Evolutionary conservation across 768 basidiomycete genomes (phyloP), one percentile per base, ranked within the genome.

Genomic region (Mycena epipterygia): DNA sequence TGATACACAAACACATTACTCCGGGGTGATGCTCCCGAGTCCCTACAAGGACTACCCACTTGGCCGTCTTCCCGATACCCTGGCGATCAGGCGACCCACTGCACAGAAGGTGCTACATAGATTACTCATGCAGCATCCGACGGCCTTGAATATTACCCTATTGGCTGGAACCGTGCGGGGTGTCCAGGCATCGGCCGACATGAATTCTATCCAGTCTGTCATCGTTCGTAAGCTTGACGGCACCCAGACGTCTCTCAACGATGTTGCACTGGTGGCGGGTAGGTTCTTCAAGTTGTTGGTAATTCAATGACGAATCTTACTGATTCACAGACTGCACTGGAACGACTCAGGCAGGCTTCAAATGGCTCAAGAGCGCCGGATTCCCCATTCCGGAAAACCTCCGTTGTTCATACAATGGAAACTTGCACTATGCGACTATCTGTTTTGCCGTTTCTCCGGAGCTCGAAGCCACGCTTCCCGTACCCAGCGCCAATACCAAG

Each of bases 201-300:
- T 16, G 27, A 68, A 30, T 16, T 76, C 33, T 25, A 44, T 56
- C n/a, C 46, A 21, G 42, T 57, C 33, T 21, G 65, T 64, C 21
- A 58, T n/a, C n/a, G n/a, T n/a, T 25, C 75, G 52, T 60, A 78
- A 53, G 52, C 73, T 25, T 19, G 67, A 49, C 53, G 76, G 70
- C 23, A 32, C 59, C 0, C 30, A 55, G 37, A 25, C 27, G 33
- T 19, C n/a, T 3, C 14, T 74, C 6, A 56, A 64, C 27, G 68
- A 70, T 30, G 57, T 65, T 5, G 64, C 41, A 4, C 48, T 75
- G 5, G 60, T 75, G 3, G 61, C 69, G 1, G 65, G 59, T 75
- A n/a, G 11, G 55, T 30, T 27, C 14, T 51, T n/a, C n/a, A n/a
- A n/a, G n/a, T n/a, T n/a, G n/a, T n/a, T n/a, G n/a, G n/a, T n/a